Conservation (phyloP, 208 protist species). For the Trichomonas tenax region DNA sequence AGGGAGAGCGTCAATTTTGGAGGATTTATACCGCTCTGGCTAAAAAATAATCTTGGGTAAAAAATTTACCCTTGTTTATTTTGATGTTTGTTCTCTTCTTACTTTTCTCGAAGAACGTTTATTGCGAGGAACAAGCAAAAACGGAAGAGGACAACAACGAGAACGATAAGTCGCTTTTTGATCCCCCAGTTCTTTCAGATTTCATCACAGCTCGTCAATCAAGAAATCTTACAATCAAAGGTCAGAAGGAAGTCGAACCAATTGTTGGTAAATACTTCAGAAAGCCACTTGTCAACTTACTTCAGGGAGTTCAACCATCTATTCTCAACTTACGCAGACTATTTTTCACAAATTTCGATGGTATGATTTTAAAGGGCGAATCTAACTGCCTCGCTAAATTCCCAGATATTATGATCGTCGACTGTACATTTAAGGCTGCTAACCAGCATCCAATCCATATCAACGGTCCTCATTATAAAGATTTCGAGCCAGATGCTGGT, state of each 20-base stretch:
- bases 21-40: no score
- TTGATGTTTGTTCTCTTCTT: background rate
- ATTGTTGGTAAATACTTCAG: background rate
- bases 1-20: no score
- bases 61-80: background rate
- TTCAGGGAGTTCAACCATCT: background rate
- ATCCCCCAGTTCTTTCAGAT: background rate
- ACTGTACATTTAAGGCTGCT: background rate
- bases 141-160: background rate
- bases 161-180: background rate
- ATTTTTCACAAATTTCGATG: background rate
- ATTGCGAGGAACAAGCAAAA: background rate
- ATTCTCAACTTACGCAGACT: background rate
- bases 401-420: background rate
- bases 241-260: background rate
- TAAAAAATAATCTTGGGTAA: no score
- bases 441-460: slow-evolving; percentile 20
- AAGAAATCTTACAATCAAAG: background rate
- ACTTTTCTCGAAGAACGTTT: background rate
- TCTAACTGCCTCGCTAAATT: background rate
- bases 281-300: background rate
- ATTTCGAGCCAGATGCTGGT: background rate
- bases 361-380: slow-evolving; percentile 4
- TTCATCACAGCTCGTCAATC: slow-evolving; percentile 5
- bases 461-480: background rate